Conservation (phyloP, 257 asterid genomes). For the Marsdenia floribunda region DNA sequence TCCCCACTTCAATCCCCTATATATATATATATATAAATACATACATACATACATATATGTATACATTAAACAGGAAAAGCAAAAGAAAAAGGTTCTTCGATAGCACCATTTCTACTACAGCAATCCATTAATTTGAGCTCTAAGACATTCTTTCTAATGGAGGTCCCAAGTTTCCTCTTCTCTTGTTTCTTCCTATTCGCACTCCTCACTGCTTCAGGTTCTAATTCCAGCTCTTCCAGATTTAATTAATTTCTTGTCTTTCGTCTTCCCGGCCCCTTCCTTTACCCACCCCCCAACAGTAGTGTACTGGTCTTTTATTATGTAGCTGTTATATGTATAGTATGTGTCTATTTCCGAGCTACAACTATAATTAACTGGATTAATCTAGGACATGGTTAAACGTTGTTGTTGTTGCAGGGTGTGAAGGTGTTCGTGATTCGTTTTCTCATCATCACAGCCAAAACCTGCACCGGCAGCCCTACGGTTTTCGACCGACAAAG, state of each 20-base stretch:
- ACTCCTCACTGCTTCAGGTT: conserved; percentile 38
- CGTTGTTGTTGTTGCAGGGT: conserved; percentile 24
- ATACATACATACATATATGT: background rate
- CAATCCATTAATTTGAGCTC: too few species aligned
- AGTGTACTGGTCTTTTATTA: too few species aligned
- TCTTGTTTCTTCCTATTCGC: conserved; percentile 27
- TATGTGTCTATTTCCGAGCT: too few species aligned
- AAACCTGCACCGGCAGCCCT: conserved; percentile 12
- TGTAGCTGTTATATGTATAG: too few species aligned
- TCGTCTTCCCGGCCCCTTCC: too few species aligned
- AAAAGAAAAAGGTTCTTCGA: background rate
- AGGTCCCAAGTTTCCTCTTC: conserved; percentile 25
- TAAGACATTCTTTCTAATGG: conserved; percentile 35
- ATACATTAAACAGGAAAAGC: background rate
- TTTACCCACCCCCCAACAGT: too few species aligned
- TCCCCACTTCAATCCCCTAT: too few species aligned
- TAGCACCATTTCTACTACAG: background rate
- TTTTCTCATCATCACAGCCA: background rate
- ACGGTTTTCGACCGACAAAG: conserved; percentile 38
- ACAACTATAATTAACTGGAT: too few species aligned
- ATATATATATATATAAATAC: background rate
- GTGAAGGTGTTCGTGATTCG: conserved; percentile 21
- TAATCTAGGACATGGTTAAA: background rate
- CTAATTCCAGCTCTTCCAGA: background rate
- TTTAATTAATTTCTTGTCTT: background rate